These are phyloP conservation scores for Calocybe indica DNA, from an alignment of 768 basidiomycete species.

Conservation along the genomic window DNA sequence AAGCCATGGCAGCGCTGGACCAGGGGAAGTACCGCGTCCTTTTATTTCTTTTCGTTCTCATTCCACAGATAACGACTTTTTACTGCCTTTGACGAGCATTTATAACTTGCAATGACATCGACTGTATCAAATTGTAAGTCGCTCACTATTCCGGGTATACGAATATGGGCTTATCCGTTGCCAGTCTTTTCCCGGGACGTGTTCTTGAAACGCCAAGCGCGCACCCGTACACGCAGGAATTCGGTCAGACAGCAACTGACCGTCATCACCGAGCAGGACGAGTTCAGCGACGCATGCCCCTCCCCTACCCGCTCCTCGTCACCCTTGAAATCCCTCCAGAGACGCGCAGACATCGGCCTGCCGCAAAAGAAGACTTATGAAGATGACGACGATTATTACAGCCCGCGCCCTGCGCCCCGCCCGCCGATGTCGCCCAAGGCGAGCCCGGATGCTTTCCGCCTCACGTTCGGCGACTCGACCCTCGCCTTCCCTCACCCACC, in stretches of 20 bases:
- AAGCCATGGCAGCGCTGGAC: too few relatives aligned
- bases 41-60: too few relatives aligned
- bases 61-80: too few relatives aligned
- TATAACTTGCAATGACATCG: background rate
- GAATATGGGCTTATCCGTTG: slow-evolving; percentile 3
- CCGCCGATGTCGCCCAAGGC: slow-evolving; percentile 16
- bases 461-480: slow-evolving; percentile 26
- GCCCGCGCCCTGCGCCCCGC: slow-evolving; percentile 21
- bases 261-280: slow-evolving; percentile 28
- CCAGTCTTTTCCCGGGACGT: slow-evolving; percentile 27
- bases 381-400: slow-evolving; percentile 15
- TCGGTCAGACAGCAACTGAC: slow-evolving; percentile 11
- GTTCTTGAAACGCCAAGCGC: slow-evolving; percentile 23
- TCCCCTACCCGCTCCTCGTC: too few relatives aligned
- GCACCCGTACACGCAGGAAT: slow-evolving; percentile 13
- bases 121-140: slow-evolving; percentile 23
- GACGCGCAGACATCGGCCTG: too few relatives aligned
- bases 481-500: slow-evolving; percentile 34
- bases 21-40: too few relatives aligned
- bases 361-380: background rate
- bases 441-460: slow-evolving; percentile 22
- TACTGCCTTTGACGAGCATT: too few relatives aligned
- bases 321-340: too few relatives aligned
- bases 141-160: background rate
- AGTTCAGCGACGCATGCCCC: slow-evolving; percentile 1